Conservation (phyloP, 2,329 filamentous ascomycete genomes). For the Pseudogymnoascus sp. region DNA sequence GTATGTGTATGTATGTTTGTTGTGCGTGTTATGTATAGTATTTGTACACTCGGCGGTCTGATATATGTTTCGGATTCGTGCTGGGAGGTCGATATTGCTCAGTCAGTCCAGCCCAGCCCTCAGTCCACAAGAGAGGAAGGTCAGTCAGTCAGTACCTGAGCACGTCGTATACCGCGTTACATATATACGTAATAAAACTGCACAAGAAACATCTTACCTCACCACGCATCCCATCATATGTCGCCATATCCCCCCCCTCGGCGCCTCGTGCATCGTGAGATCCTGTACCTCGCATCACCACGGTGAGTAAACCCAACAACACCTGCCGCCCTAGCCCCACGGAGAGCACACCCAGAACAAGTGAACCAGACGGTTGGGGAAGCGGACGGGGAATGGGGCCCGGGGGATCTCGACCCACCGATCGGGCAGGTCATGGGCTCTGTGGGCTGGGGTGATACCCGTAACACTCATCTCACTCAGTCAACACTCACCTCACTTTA, state of each 20-base stretch:
- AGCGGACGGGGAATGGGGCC: neutral
- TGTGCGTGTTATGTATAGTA: neutral
- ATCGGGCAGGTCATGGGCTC: neutral
- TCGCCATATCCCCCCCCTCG: neutral
- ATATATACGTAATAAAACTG: neutral
- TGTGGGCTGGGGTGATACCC: too few relatives aligned
- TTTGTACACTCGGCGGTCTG: neutral
- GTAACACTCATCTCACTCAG: too few relatives aligned
- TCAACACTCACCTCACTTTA: neutral
- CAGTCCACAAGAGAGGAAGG: neutral
- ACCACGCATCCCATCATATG: neutral
- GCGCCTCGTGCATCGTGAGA: neutral
- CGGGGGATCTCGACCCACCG: neutral
- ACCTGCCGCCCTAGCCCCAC: neutral
- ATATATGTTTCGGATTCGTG: constrained; percentile 1
- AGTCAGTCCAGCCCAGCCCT: neutral
- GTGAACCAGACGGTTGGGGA: neutral
- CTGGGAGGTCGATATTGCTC: neutral
- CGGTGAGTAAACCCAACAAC: neutral
- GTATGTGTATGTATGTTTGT: neutral
- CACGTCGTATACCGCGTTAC: neutral
- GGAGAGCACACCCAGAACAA: neutral
- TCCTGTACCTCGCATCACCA: neutral
- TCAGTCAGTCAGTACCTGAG: neutral
- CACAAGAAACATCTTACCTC: neutral